These are phyloP conservation scores for Pachysolen tannophilus DNA, from an alignment of 805 yeast species.

Conservation along the genomic window DNA sequence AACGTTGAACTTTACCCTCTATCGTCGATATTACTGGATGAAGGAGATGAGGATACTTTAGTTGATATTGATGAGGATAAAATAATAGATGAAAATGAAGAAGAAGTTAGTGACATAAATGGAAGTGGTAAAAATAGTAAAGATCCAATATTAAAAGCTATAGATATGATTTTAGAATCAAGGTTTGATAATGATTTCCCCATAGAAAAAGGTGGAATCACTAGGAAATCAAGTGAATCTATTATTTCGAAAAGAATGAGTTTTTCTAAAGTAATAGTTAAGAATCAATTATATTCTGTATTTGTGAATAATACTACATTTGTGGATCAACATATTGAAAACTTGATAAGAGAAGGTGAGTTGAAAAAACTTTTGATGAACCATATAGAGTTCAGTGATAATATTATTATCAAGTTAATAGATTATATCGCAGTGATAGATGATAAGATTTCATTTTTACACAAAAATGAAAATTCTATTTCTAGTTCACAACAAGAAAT, in stretches of 20 bases:
- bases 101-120: not conserved
- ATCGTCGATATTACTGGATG: not conserved
- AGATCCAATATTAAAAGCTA: constrained; percentile 10
- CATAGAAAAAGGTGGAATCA: constrained; percentile 16
- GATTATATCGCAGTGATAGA: constrained; percentile 15
- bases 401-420: constrained; percentile 23
- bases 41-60: not conserved
- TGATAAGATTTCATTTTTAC: not conserved
- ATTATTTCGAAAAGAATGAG: constrained; percentile 12
- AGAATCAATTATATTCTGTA: constrained; percentile 40
- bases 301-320: constrained; percentile 38
- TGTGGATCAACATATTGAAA: constrained; percentile 38
- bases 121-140: not conserved
- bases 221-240: constrained; percentile 14
- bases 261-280: constrained; percentile 31
- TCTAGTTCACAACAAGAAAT: no score
- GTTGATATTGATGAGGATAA: constrained; percentile 2
- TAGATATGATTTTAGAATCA: constrained; percentile 12
- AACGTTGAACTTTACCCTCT: constrained; percentile 5
- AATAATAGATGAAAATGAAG: not conserved
- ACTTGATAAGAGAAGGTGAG: constrained; percentile 26
- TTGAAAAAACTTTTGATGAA: constrained; percentile 27
- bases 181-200: constrained; percentile 15
- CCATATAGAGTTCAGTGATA: constrained; percentile 36
- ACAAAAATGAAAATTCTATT: no score